Base-by-base conservation (phyloP, 2,329 filamentous ascomycete genomes). In the Beauveria australis region DNA sequence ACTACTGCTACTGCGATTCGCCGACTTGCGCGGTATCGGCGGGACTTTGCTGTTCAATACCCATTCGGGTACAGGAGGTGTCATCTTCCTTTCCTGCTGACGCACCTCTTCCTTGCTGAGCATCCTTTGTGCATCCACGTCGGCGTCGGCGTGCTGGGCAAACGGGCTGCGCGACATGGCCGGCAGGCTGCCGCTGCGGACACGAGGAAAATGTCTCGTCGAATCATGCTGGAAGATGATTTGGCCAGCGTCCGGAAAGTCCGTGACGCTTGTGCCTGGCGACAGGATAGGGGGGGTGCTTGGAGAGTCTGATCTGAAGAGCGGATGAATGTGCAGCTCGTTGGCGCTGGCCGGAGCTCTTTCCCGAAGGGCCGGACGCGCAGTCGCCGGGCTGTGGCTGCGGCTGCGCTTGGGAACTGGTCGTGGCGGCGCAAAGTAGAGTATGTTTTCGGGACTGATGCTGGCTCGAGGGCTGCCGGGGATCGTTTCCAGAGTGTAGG, bases 261-360 rank as follows among this genome's bases (percentile, higher is more conserved):
- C 89, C 12, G 85, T 77, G 53, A 92, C 87, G 18, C 87, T 79
- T 0, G 89, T 92, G 0, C 88, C 87, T 0, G 87, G 85, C 0
- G 87, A 89, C 1, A 81, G 79, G 6, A 83, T 74, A 0, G 88
- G 83, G 1, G 88, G 85, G 8, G 88, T 87, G 1, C 78, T 81
- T 0, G 87, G 87, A 46, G 85, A 89, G 68, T 90, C 87, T 6
- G 86, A 86, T 62, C 89, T 81, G 76, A 92, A 92, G 3, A 92
- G 79, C 9, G 89, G 89, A 70, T 92, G 89, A 51, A 92, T 91
- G 68, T 91, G 84, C 3, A 85, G 79, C 70, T 92, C 87, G 67
- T 79, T 79, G 54, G 68, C 75, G 70, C 55, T 73, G 72, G 18
- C 71, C 75, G 64, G 14, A 67, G 69, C 26, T 24, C 68, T 51